A percentile compares a stretch with the other conserved stretches of the same genome.
phyloP scores from a whole-genome alignment of 2,329 filamentous ascomycete species.

The Teratosphaeria nubilosa region DNA sequence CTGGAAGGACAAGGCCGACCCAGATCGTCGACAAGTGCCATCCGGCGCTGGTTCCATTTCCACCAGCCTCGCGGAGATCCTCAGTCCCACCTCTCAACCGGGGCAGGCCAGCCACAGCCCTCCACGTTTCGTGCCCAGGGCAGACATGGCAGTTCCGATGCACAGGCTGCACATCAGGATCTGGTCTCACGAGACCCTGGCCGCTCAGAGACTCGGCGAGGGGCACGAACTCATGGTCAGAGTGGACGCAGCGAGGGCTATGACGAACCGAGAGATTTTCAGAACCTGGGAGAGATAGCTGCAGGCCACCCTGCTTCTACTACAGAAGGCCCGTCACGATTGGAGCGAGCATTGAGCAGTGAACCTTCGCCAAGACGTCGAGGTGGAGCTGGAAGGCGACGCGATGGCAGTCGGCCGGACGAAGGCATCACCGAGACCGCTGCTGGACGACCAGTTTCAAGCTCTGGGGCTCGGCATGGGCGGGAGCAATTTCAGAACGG shows the following conservation, averaged over 20 bases:
- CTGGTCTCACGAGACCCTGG: background rate
- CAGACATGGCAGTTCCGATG: background rate
- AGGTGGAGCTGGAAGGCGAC: background rate
- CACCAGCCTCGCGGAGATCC: slow-evolving; percentile 13
- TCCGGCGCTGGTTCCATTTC: slow-evolving; percentile 7
- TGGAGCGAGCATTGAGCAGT: slow-evolving; percentile 1
- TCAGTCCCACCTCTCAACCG: slow-evolving; percentile 2
- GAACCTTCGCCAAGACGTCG: background rate
- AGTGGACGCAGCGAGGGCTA: slow-evolving; percentile 5
- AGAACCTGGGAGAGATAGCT: slow-evolving; percentile 11
- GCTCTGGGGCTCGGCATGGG: background rate
- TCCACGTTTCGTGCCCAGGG: background rate
- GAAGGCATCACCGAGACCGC: slow-evolving; percentile 7
- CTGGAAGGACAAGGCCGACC: background rate
- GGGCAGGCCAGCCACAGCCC: slow-evolving; percentile 1
- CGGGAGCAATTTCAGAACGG: background rate
- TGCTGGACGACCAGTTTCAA: slow-evolving; percentile 9
- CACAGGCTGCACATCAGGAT: background rate
- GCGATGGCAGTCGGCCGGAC: background rate
- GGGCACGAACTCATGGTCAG: slow-evolving; percentile 9
- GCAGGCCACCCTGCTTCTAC: slow-evolving; percentile 7
- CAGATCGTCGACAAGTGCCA: background rate
- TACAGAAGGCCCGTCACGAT: background rate
- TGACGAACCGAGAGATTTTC: slow-evolving; percentile 11
- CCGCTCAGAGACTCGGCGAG: background rate